phyloP scores from a whole-genome alignment of 1,139 yeast genomes.

The Eremothecium coryli region DNA sequence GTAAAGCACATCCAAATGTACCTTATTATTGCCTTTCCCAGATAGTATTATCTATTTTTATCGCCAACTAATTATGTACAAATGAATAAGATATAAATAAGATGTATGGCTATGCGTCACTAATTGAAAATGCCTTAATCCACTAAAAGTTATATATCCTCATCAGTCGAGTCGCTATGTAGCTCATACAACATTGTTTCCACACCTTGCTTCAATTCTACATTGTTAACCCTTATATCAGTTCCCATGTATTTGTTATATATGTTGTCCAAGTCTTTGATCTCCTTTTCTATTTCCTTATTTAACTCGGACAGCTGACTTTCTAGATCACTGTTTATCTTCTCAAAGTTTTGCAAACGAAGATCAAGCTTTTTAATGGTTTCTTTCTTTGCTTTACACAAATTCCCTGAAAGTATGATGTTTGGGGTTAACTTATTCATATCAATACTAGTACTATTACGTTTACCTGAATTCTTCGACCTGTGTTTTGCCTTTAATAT shows the following conservation, averaged over 20 bases:
- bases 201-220: slow-evolving; percentile 23
- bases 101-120: too few species aligned
- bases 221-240: slow-evolving; percentile 16
- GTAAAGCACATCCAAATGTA: neutral
- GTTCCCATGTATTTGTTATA: slow-evolving; percentile 22
- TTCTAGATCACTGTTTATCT: slow-evolving; percentile 24
- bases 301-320: slow-evolving; percentile 27
- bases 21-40: neutral
- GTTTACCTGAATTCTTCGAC: slow-evolving; percentile 11
- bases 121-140: too few species aligned
- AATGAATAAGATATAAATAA: too few species aligned
- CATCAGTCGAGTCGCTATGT: too few species aligned
- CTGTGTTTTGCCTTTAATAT: slow-evolving; percentile 44
- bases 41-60: too few species aligned
- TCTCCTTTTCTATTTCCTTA: slow-evolving; percentile 19
- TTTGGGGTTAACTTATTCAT: slow-evolving; percentile 32
- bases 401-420: slow-evolving; percentile 30
- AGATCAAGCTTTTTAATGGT: slow-evolving; percentile 25
- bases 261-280: slow-evolving; percentile 22
- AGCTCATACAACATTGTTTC: slow-evolving; percentile 23
- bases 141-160: too few species aligned
- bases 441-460: slow-evolving; percentile 18
- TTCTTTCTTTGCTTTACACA: slow-evolving; percentile 27
- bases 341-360: slow-evolving; percentile 24
- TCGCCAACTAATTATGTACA: too few species aligned